Conservation (phyloP, 2,329 filamentous ascomycete genomes). For the Sphaerostilbella broomeana region DNA sequence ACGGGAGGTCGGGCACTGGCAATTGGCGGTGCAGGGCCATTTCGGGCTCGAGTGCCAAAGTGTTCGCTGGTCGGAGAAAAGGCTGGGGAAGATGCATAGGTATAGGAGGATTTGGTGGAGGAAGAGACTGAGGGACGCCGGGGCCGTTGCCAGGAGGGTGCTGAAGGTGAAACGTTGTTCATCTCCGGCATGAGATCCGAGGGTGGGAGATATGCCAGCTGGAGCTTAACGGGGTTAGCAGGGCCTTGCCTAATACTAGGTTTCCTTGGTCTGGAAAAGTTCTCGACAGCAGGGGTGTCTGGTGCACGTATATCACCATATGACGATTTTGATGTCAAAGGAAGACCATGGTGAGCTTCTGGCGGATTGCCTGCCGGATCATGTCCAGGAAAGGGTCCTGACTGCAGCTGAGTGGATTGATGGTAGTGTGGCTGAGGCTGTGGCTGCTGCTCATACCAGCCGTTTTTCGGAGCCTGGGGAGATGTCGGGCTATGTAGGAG, state of each 20-base stretch:
- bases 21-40: constrained; percentile 21
- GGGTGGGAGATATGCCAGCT: constrained; percentile 22
- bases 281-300: constrained; percentile 39
- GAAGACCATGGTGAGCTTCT: constrained; percentile 17
- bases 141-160: constrained; percentile 36
- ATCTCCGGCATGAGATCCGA: constrained; percentile 27
- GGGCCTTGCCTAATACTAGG: constrained; percentile 42
- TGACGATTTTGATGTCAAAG: constrained; percentile 27
- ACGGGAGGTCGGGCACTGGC: constrained; percentile 25
- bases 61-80: constrained; percentile 36
- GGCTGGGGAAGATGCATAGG: constrained; percentile 39
- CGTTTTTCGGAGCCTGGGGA: constrained; percentile 11
- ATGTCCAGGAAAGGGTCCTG: constrained; percentile 1
- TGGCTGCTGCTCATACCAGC: constrained; percentile 19
- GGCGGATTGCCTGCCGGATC: constrained; percentile 25
- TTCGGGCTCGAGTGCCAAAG: constrained; percentile 27
- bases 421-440: constrained; percentile 7
- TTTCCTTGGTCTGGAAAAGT: constrained; percentile 55
- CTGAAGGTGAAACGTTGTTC: constrained; percentile 22
- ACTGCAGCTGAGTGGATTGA: constrained; percentile 15
- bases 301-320: constrained; percentile 29
- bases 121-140: constrained; percentile 43
- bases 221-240: constrained; percentile 28
- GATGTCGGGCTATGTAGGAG: constrained; percentile 19
- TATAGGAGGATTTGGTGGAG: constrained; percentile 40